Base-by-base conservation (phyloP, 1,284 basidiomycete genomes). In the Schizophyllum amplum region DNA sequence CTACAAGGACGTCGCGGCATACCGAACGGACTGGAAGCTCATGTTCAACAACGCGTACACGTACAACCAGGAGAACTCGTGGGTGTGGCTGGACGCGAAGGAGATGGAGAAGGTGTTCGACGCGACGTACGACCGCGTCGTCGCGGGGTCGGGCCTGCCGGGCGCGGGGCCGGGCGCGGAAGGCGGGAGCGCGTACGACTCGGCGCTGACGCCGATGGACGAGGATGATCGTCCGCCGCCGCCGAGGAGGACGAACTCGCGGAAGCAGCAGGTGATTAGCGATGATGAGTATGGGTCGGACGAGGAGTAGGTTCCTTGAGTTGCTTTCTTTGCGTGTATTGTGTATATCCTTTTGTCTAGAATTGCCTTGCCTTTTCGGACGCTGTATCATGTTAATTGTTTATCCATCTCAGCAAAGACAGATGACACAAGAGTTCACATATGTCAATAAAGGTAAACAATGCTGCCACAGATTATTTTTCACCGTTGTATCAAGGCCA, bases 11-110 rank as follows among this genome's bases (percentile, higher is more conserved):
- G 84, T 94, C 49, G 74, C 81, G 33, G 75, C 80, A 53, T 94
- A 87, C 75, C 79, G 81, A 55, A 82, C 84, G 53, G 95, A 98
- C 72, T 92, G 92, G 81, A 75, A 78, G 63, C 80, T 94, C 54
- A 94, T 98, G 87, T 96, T 96, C 71, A 80, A 83, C 68, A 99
- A 99, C 68, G 95, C 96, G 4, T 83, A 90, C 66, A 90, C 84
- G 47, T 96, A 94, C 75, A 92, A 95, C 71, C 84, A 87, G 68
- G 90, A 92, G 71, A 89, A 86, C 1, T 93, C 91, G 0, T 90
- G 92, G 87, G 94, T 98, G 25, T 97, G 94, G 73, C 80, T 91
- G 62, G 94, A 98, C 62, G 94, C 96, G 1, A 85, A 92, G 55
- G 88, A 91, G 72, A 92, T 96, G 86, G 88, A 94, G 74, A 88